Base-by-base conservation (phyloP, 495 filamentous ascomycete species). In the Articulospora tetracladia region DNA sequence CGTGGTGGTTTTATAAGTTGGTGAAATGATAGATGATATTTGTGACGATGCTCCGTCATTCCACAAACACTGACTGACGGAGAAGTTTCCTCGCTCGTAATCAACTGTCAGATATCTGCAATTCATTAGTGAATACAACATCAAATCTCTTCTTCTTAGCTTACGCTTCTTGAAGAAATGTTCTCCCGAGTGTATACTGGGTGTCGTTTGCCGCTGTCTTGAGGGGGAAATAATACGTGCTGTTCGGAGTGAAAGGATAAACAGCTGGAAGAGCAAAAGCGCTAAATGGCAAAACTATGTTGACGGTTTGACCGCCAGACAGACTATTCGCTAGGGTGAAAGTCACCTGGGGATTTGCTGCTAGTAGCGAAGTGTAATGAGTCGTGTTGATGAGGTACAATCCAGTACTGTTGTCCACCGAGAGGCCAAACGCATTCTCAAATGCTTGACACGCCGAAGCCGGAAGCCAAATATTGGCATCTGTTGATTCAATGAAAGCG, bases 121-220 rank as follows among this genome's bases (percentile, higher is more conserved):
- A 19, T 4, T 7, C 7, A 23, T 25, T 2, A 25, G 22, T 8
- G 6, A 51, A 28, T 51, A 24, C 48, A 76, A 62, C 3, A 57
- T 25, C 44, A 17, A 15, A 76, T 76, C 6, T 60, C 0, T 1
- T 20, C 4, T 2, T 12, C 32, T 23, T 34, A 56, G n/a, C 63
- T 59, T 58, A 67, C 59, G 83, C 78, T 73, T 85, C 83, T 66
- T 86, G 83, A 7, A 85, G 66, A 54, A 86, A 85, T 8, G 75
- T 72, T 25, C 82, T 72, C 6, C 83, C 83, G 2, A 86, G 71
- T 0, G 77, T 81, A 67, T 81, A 82, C 62, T 85, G 83, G 0
- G 69, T 74, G 19, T 75, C 69, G 61, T 84, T 82, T n/a, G 70
- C 71, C 2, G 79, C 81, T 34, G 75, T 70, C 53, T 76, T 76